phyloP scores from a whole-genome alignment of 1,139 yeast species.

The Suhomyces chickasaworum region DNA sequence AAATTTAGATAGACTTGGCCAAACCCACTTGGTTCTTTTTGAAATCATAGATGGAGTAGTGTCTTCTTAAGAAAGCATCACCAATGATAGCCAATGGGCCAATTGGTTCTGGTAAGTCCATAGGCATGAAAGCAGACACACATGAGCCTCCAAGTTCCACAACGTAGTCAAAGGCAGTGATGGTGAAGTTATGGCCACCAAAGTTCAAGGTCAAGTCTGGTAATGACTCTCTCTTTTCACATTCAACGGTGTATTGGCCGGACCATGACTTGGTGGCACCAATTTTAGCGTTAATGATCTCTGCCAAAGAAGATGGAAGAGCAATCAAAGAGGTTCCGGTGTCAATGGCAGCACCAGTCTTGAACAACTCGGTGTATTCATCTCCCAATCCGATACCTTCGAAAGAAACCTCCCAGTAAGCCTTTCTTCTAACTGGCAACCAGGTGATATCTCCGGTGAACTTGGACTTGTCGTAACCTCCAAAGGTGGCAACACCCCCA shows the following conservation, averaged over 20 bases:
- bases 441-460: constrained; percentile 83
- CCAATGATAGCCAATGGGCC: constrained; percentile 96
- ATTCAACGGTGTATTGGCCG: constrained; percentile 92
- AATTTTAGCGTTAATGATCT: constrained; percentile 88
- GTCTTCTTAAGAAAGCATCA: constrained; percentile 94
- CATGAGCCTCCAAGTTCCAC: constrained; percentile 93
- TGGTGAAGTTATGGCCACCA: constrained; percentile 87
- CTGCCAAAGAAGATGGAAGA: constrained; percentile 92
- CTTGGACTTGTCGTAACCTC: constrained; percentile 80
- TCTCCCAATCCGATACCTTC: constrained; percentile 90
- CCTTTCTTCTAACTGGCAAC: constrained; percentile 98
- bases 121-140: constrained; percentile 92
- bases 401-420: constrained; percentile 97
- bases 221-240: constrained; percentile 75
- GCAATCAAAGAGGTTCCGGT: constrained; percentile 97
- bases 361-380: constrained; percentile 78
- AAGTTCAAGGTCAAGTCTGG: constrained; percentile 92
- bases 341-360: constrained; percentile 96
- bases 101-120: constrained; percentile 96
- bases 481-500: constrained; percentile 93
- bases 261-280: constrained; percentile 98
- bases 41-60: constrained; percentile 90
- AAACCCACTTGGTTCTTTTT: constrained; percentile 91
- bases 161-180: constrained; percentile 85
- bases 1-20: constrained; percentile 47